phyloP scores from a whole-genome alignment of 768 basidiomycete genomes.

The Fomitopsis serialis region DNA sequence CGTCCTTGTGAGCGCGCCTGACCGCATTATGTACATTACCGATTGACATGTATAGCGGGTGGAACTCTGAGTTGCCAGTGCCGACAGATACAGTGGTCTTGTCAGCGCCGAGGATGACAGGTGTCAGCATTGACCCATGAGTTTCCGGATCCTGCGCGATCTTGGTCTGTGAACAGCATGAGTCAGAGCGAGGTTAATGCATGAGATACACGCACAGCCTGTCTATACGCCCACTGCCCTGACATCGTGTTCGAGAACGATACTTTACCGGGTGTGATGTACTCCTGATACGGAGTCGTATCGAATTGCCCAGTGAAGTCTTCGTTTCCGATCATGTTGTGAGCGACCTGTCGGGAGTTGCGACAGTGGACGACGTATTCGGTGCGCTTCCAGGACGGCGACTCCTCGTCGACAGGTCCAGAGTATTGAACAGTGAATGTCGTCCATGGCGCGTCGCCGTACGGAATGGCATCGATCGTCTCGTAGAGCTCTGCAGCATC shows the following conservation, averaged over 20 bases:
- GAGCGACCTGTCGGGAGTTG: no score
- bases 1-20: conserved; percentile 14
- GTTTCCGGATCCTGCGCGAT: conserved; percentile 8
- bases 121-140: conserved; percentile 15
- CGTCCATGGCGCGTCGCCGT: no score
- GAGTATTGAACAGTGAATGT: no score
- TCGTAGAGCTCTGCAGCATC: no score
- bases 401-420: no score
- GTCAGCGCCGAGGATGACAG: conserved; percentile 20
- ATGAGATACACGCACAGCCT: conserved; percentile 27
- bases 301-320: conserved; percentile 19
- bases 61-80: conserved; percentile 21
- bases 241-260: conserved; percentile 22
- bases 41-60: conserved; percentile 21
- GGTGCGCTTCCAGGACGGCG: no score
- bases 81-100: conserved; percentile 22
- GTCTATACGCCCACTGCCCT: conserved; percentile 24
- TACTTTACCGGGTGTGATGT: conserved; percentile 1
- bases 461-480: no score
- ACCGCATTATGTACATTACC: conserved; percentile 20
- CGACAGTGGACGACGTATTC: no score
- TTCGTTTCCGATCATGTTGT: no score
- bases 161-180: no score
- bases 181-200: no score
- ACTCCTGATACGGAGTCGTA: conserved; percentile 13